phyloP scores from a whole-genome alignment of 306 rosid species.

The Canavalia gladiata region DNA sequence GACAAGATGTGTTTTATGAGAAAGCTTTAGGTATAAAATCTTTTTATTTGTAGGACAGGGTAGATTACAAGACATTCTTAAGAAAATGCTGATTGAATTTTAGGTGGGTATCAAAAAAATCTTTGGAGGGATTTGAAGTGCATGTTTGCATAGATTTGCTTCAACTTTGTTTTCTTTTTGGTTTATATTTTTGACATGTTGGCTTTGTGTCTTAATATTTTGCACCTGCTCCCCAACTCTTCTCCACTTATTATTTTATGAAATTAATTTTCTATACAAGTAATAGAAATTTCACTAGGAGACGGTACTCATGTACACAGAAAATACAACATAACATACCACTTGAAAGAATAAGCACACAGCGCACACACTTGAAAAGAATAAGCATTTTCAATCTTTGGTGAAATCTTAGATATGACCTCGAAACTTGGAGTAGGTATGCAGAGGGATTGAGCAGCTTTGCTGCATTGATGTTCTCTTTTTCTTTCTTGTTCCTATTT shows the following conservation, averaged over 20 bases:
- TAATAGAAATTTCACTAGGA: neutral
- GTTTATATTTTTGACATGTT: neutral
- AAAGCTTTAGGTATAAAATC: neutral
- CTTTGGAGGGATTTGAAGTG: conserved; percentile 18
- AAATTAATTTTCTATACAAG: conserved; percentile 1
- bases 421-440: neutral
- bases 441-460: neutral
- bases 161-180: neutral
- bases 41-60: neutral
- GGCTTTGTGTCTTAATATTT: neutral
- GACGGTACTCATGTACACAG: neutral
- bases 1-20: conserved; percentile 11
- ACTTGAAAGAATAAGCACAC: neutral
- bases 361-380: neutral
- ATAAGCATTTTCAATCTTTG: neutral
- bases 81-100: conserved; percentile 25
- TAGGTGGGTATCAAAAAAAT: conserved; percentile 19
- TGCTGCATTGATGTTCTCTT: neutral
- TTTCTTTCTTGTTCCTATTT: neutral
- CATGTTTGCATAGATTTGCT: conserved; percentile 31
- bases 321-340: neutral
- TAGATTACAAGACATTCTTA: conserved; percentile 1
- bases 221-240: neutral
- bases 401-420: neutral
- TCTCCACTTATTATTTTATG: neutral